Base-by-base conservation (phyloP, 768 basidiomycete species). In the Pisolithus marmoratus region DNA sequence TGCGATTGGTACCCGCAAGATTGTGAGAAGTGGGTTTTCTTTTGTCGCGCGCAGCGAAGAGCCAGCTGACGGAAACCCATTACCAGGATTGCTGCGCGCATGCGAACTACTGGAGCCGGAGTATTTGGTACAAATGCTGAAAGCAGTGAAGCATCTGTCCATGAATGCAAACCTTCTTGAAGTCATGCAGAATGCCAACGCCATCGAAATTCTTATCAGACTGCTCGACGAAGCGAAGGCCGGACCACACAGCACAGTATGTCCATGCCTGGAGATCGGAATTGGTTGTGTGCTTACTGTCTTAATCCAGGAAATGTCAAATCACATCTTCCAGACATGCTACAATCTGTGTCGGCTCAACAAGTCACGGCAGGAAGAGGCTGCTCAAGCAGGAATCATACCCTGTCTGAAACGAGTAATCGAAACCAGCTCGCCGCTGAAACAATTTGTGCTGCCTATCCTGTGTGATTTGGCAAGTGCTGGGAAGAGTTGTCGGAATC, bases 371-470 rank as follows among this genome's bases (percentile, higher is more conserved):
- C 95, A 98, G 67, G 96, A 97, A 69, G 96, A 98, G 67, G 94
- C 96, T 12, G 95, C 94, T 2, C 87, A 94, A 63, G 92, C 92
- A 8, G 95, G 94, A 11, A 92, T 96, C 52, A 85, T 99, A 23
- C 94, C 96, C 3, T 82, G 89, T 58, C 78, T 99, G 38, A 90
- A 93, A 67, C 83, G 84, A 5, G 87, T 97, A 49, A 91, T 96
- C 57, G 82, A 85, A 63, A 85, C 84, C 6, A 87, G 82, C 54
- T 96, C 94, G 8, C 95, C 94, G 0, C 78, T 98, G 63, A 95
- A 93, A 68, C 94, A 99, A 61, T 97, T 99, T 62, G 96, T 95
- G 0, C 74, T 99, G 36, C 95, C 96, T 0, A 94, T 99, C 56
- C 76, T 99, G 4, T 98, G 95, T 69, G 96, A 99, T 64, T 80